Evolutionary conservation across 2,329 filamentous ascomycete species (phyloP).

Genomic region (Aspergillus fructus): DNA sequence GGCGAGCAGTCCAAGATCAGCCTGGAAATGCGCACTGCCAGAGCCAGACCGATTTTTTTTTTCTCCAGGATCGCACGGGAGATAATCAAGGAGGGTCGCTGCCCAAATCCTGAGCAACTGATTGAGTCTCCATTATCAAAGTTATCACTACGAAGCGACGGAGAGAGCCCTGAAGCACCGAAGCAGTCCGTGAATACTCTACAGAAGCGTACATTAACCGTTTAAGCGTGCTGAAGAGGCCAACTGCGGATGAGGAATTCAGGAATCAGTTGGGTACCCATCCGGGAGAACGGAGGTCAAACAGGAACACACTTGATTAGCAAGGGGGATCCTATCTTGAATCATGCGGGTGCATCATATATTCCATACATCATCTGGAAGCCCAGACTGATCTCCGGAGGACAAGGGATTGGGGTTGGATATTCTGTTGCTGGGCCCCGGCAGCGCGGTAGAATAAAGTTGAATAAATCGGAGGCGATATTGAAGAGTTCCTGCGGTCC

Average conservation of each 20-base stretch:
- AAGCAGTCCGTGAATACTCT: too few species aligned
- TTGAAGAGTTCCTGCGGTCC: background rate
- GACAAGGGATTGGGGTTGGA: too few species aligned
- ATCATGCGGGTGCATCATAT: slow-evolving; percentile 2
- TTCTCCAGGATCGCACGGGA: slow-evolving; percentile 6
- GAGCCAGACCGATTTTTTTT: slow-evolving; percentile 7
- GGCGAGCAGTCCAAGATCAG: background rate
- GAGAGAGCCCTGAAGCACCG: background rate
- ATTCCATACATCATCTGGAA: slow-evolving; percentile 7
- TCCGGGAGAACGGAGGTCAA: background rate
- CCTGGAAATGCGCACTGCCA: background rate
- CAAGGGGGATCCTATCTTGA: slow-evolving; percentile 5
- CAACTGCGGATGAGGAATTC: background rate
- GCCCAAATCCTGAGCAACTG: slow-evolving; percentile 14
- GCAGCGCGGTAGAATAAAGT: too few species aligned
- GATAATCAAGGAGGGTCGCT: slow-evolving; percentile 14
- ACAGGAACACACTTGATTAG: background rate
- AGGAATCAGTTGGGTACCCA: slow-evolving; percentile 8
- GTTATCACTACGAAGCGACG: background rate
- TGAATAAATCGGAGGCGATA: too few species aligned
- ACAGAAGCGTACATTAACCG: background rate
- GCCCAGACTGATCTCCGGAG: background rate
- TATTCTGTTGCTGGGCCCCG: too few species aligned
- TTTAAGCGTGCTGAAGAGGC: background rate
- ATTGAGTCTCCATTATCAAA: background rate